Conservation (phyloP, 1,284 basidiomycete genomes). For the Schizophyllum amplum region DNA sequence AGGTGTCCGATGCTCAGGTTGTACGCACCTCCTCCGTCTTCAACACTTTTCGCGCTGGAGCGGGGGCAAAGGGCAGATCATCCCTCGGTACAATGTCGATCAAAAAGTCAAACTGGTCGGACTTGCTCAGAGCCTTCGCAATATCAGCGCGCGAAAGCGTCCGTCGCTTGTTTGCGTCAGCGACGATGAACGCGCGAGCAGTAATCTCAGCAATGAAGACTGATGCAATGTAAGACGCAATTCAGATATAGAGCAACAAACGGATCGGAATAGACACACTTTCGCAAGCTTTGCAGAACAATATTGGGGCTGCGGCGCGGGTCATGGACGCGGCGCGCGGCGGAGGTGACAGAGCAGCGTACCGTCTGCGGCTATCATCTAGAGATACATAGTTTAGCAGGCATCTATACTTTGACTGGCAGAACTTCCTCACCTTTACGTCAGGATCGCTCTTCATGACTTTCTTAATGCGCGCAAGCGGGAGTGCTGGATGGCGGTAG, state of each 20-base stretch:
- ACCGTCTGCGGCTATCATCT: constrained; percentile 97
- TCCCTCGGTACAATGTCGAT: constrained; percentile 90
- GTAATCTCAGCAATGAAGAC: constrained; percentile 95
- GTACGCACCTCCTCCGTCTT: neutral
- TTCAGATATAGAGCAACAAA: neutral
- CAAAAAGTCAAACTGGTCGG: constrained; percentile 89
- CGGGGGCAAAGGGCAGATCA: constrained; percentile 32
- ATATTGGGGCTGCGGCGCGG: constrained; percentile 62
- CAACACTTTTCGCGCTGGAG: neutral
- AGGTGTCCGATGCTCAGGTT: too few species aligned
- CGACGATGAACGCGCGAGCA: constrained; percentile 87
- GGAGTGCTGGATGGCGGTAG: constrained; percentile 79
- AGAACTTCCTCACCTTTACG: constrained; percentile 59
- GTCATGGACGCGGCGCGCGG: constrained; percentile 3
- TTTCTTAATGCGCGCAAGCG: constrained; percentile 90
- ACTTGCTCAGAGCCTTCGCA: constrained; percentile 81
- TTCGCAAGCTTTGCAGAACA: constrained; percentile 95
- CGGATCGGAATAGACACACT: constrained; percentile 44
- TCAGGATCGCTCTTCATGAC: constrained; percentile 98
- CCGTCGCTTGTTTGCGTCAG: constrained; percentile 87
- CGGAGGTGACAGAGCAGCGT: constrained; percentile 19
- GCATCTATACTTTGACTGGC: neutral
- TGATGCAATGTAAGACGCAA: constrained; percentile 24
- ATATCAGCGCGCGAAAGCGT: constrained; percentile 89
- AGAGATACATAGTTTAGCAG: constrained; percentile 6